Conservation (phyloP, 306 rosid genomes). For the Mimosa pudica region DNA sequence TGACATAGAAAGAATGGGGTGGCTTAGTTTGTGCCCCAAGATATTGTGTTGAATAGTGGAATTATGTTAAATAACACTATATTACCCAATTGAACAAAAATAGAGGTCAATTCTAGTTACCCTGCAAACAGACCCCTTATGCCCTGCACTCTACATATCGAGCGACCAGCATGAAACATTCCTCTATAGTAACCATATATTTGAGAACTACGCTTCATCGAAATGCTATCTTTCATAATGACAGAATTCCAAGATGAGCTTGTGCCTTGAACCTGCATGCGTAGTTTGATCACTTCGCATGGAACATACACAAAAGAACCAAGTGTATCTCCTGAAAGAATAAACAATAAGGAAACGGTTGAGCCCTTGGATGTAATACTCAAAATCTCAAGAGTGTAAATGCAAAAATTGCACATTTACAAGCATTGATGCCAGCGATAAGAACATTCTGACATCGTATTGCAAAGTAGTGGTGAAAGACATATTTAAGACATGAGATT, state of each 20-base stretch:
- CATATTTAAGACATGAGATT: constrained; percentile 6
- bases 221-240: constrained; percentile 48
- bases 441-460: background rate
- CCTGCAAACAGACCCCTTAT: constrained; percentile 88
- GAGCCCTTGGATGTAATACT: constrained; percentile 28
- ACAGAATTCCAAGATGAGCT: constrained; percentile 66
- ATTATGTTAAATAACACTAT: constrained; percentile 17
- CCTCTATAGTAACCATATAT: constrained; percentile 82
- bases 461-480: constrained; percentile 6
- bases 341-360: constrained; percentile 33
- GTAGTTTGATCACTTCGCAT: constrained; percentile 90
- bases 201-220: constrained; percentile 54
- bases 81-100: constrained; percentile 12
- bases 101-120: constrained; percentile 39
- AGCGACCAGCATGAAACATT: constrained; percentile 79
- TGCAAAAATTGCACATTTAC: constrained; percentile 14
- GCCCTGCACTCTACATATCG: constrained; percentile 83
- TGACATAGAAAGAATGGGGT: background rate
- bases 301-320: constrained; percentile 97
- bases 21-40: constrained; percentile 3
- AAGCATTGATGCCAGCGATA: constrained; percentile 24
- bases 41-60: constrained; percentile 17
- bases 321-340: constrained; percentile 82
- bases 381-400: constrained; percentile 22
- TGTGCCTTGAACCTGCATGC: constrained; percentile 96